These are phyloP conservation scores for Geotrichum candidum DNA, from an alignment of 1,139 yeast species.

Conservation along the genomic window DNA sequence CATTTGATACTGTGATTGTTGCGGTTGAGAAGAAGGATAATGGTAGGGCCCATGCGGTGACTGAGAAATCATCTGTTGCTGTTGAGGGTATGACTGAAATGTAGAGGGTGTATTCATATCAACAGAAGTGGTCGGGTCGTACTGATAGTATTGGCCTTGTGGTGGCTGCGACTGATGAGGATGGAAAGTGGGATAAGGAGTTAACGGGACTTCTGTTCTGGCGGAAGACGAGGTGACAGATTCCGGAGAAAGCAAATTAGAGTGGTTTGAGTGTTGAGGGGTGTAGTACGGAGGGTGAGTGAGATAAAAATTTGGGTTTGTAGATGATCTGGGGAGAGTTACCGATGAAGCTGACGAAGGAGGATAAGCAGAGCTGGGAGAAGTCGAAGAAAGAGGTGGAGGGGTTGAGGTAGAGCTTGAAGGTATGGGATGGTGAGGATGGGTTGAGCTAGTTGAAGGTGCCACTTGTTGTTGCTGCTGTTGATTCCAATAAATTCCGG, in stretches of 20 bases:
- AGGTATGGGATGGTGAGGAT: neutral
- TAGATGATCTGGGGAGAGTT: neutral
- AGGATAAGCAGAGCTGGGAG: conserved; percentile 9
- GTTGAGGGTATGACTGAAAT: conserved; percentile 15
- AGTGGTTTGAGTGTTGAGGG: neutral
- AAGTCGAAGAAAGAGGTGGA: conserved; percentile 6
- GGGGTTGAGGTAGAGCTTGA: conserved; percentile 6
- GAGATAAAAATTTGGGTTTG: neutral
- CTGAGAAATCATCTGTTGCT: conserved; percentile 17
- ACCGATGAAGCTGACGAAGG: conserved; percentile 4
- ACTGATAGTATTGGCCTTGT: conserved; percentile 1
- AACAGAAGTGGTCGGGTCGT: neutral
- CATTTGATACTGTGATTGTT: conserved; percentile 12
- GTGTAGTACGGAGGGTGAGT: neutral
- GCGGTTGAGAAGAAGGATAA: conserved; percentile 13
- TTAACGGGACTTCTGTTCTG: neutral
- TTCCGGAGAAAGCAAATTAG: conserved; percentile 9
- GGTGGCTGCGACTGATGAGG: conserved; percentile 14
- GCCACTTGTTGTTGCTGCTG: conserved; percentile 10
- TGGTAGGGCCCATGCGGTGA: conserved; percentile 7
- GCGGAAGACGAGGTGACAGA: conserved; percentile 2
- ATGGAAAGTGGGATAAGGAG: neutral
- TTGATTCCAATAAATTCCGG: neutral
- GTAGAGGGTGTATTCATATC: neutral
- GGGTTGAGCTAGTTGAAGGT: neutral